A percentile compares a stretch with the other conserved stretches of the same genome.
These are phyloP conservation scores for Venturia nashicola DNA, from an alignment of 2,329 filamentous ascomycete genomes.

Conservation along the genomic window DNA sequence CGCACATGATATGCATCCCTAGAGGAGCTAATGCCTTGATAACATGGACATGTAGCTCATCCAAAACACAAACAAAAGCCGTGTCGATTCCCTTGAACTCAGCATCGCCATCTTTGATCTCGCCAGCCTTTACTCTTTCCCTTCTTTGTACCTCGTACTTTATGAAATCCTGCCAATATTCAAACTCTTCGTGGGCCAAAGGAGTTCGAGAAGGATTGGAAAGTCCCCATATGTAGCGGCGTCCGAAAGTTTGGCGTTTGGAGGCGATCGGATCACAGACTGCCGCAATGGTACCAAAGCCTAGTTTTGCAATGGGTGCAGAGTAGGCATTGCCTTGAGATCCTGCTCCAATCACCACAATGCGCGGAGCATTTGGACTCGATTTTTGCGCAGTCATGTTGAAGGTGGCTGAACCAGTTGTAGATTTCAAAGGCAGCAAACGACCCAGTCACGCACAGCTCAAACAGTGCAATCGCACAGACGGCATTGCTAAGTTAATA, in stretches of 20 bases:
- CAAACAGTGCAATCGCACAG: neutral
- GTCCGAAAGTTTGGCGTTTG: slow-evolving; percentile 61
- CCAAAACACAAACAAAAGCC: slow-evolving; percentile 63
- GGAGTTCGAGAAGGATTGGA: slow-evolving; percentile 28
- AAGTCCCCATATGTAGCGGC: slow-evolving; percentile 59
- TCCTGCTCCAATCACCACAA: slow-evolving; percentile 28
- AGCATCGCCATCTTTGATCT: slow-evolving; percentile 11
- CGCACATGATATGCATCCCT: slow-evolving; percentile 77
- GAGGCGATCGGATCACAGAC: slow-evolving; percentile 75
- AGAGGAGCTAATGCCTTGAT: slow-evolving; percentile 58
- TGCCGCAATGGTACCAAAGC: slow-evolving; percentile 52
- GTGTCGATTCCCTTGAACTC: slow-evolving; percentile 33
- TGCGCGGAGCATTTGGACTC: slow-evolving; percentile 11
- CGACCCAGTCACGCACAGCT: neutral
- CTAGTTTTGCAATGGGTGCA: slow-evolving; percentile 10
- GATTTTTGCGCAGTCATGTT: neutral
- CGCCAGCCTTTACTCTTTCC: slow-evolving; percentile 31
- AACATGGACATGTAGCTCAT: slow-evolving; percentile 79
- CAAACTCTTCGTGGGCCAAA: slow-evolving; percentile 45
- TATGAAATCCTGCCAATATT: slow-evolving; percentile 63
- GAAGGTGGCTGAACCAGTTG: neutral
- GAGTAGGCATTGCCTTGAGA: slow-evolving; percentile 26
- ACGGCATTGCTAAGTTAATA: neutral
- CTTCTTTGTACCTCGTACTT: slow-evolving; percentile 55
- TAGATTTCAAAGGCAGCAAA: neutral